Base-by-base conservation (phyloP, 371 early-diverging fungal genomes). In the Rhizopus stolonifer region DNA sequence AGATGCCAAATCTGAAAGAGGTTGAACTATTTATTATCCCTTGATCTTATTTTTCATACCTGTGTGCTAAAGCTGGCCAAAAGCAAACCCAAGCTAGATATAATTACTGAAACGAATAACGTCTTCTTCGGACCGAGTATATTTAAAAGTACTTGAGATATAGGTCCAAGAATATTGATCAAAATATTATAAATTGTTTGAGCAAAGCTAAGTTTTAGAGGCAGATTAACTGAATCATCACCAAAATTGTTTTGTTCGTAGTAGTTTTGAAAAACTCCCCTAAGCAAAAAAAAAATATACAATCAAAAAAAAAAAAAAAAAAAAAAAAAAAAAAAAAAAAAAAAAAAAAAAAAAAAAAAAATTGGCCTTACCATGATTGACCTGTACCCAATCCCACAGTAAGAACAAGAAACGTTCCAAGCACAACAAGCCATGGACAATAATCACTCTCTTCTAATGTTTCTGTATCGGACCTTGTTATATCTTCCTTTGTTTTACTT, bases 351-450 rank as follows among this genome's bases (percentile, higher is more conserved):
- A 39, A 34, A 39, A 2, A 39, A 4, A 48, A 14, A 1, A 24
- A 24, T 18, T 34, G 11, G 4, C 21, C 36, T 65, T 64, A 72
- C 73, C 73, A 72, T 32, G 58, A 52, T n/a, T 54, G 60, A 15
- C 49, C 58, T 19, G 56, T 49, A 1, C 86, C 87, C 33, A 83
- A 72, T 5, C 77, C 72, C 31, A 74, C 70, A 42, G 82, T 65
- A 21, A 80, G 70, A 33, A 80, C 75, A 15, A 86, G 43, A 57
- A 81, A 86, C 3, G 77, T 74, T 0, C 81, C 66, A 0, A 67
- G 43, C 1, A 83, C 83, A 6, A 84, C 74, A 0, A 78, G 17
- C 86, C 86, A 88, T 13, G 80, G 86, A 31, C 80, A 77, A 1
- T 63, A 47, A 17, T 80, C 77, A 45, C 79, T 80, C 10, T 34